Percentiles rank a stretch among this genome's conserved stretches.
Evolutionary conservation across 441 rosid species (phyloP).

Genomic region (Erodium trifolium): DNA sequence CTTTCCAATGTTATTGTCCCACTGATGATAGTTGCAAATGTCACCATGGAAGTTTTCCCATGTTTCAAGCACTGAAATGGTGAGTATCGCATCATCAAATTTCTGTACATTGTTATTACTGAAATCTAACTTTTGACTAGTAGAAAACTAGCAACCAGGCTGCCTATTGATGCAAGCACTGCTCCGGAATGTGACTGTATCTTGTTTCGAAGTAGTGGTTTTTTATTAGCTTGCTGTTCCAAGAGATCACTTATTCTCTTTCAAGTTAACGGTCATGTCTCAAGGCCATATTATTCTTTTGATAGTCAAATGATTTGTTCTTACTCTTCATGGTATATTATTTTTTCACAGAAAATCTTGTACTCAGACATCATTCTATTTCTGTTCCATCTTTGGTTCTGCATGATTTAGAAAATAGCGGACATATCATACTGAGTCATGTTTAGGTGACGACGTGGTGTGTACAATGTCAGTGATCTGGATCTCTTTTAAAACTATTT

Average conservation of each 20-base stretch:
- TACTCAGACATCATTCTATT: neutral
- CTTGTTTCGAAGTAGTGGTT: too few species aligned
- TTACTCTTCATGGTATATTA: neutral
- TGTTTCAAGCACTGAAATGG: neutral
- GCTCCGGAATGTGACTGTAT: neutral
- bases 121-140: neutral
- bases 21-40: neutral
- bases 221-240: too few species aligned
- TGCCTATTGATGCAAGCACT: slow-evolving; percentile 1
- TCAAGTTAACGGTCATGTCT: neutral
- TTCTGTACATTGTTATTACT: neutral
- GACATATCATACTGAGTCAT: neutral
- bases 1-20: neutral
- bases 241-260: too few species aligned
- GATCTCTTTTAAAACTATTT: slow-evolving; percentile 1
- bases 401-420: neutral
- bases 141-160: slow-evolving; percentile 4
- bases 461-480: slow-evolving; percentile 7
- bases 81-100: too few species aligned
- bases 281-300: neutral
- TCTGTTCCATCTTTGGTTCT: neutral
- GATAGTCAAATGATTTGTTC: slow-evolving; percentile 5
- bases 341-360: neutral
- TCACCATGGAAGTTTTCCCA: neutral
- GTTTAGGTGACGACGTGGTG: neutral